These are phyloP conservation scores for Lactifluus pinguis DNA, from an alignment of 768 basidiomycete genomes.

Conservation along the genomic window DNA sequence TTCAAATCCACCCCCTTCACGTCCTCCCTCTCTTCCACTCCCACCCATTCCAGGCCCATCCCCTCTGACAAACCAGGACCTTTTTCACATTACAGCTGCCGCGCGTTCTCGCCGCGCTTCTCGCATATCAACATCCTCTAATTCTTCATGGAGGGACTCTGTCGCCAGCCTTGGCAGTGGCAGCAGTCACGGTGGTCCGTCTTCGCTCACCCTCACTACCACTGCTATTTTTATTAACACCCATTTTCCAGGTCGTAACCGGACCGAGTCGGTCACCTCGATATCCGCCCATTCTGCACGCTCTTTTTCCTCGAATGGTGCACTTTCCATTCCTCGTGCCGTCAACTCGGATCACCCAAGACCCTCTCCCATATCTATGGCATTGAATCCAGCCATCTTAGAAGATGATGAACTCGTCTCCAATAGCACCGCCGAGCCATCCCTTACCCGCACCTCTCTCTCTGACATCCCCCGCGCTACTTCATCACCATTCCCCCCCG, in stretches of 20 bases:
- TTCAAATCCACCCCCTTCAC: constrained; percentile 47
- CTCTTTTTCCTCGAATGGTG: constrained; percentile 23
- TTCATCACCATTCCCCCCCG: constrained; percentile 10
- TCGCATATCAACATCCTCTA: constrained; percentile 24
- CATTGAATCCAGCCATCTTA: constrained; percentile 24
- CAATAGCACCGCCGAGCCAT: not conserved
- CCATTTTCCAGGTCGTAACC: not conserved
- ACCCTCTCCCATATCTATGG: constrained; percentile 15
- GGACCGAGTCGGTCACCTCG: constrained; percentile 20
- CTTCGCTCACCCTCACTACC: constrained; percentile 12
- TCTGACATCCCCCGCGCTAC: constrained; percentile 22
- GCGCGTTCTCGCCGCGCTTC: constrained; percentile 30
- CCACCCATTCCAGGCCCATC: constrained; percentile 62
- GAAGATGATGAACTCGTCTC: constrained; percentile 25
- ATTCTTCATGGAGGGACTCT: constrained; percentile 23
- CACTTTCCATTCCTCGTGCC: constrained; percentile 20
- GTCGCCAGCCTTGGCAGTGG: constrained; percentile 22
- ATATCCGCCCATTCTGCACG: constrained; percentile 21
- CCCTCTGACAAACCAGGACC: constrained; percentile 42
- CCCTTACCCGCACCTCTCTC: constrained; percentile 22
- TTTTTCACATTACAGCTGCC: constrained; percentile 32
- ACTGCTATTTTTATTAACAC: constrained; percentile 11
- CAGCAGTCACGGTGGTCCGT: constrained; percentile 17
- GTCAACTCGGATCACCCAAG: constrained; percentile 1
- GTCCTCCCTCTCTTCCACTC: constrained; percentile 48